Percentiles rank a stretch among this genome's conserved stretches.
Conservation (phyloP, 2,329 filamentous ascomycete genomes). For the Colletotrichum navitas region DNA sequence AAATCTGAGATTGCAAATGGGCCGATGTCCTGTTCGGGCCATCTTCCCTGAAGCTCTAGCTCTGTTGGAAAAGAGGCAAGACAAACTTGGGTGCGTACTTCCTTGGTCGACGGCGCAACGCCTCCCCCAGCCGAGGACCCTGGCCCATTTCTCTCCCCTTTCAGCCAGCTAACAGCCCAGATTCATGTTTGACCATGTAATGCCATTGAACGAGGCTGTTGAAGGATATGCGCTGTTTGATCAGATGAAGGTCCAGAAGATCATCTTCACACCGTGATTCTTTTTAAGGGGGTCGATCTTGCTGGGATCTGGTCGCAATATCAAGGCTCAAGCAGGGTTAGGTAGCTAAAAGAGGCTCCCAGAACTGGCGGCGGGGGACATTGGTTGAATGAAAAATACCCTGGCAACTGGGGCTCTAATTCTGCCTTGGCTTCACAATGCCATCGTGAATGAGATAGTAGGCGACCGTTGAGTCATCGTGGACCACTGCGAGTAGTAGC, state of each 20-base stretch:
- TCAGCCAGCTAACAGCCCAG: constrained; percentile 53
- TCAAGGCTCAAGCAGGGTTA: not conserved
- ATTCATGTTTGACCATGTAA: constrained; percentile 83
- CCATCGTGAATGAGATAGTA: constrained; percentile 90
- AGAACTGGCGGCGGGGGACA: not conserved
- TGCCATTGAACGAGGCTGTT: constrained; percentile 75
- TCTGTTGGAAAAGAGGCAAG: constrained; percentile 74
- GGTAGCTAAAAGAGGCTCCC: not conserved
- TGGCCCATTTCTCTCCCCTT: constrained; percentile 21
- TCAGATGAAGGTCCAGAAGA: constrained; percentile 79
- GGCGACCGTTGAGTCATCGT: constrained; percentile 85
- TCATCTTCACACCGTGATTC: constrained; percentile 71
- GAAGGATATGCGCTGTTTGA: constrained; percentile 80
- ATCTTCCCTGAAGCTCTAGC: constrained; percentile 76
- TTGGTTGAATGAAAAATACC: not conserved
- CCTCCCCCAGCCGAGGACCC: constrained; percentile 12
- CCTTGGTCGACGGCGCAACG: not conserved
- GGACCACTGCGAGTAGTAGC: constrained; percentile 78
- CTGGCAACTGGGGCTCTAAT: constrained; percentile 60
- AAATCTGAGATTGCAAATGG: constrained; percentile 81
- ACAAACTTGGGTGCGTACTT: constrained; percentile 72
- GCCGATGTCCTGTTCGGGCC: constrained; percentile 79
- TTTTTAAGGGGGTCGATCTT: not conserved
- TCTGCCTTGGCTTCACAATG: constrained; percentile 88
- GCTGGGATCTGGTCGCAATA: not conserved